phyloP scores from a whole-genome alignment of 345 rosid genomes.

The Streptanthus diversifolius region DNA sequence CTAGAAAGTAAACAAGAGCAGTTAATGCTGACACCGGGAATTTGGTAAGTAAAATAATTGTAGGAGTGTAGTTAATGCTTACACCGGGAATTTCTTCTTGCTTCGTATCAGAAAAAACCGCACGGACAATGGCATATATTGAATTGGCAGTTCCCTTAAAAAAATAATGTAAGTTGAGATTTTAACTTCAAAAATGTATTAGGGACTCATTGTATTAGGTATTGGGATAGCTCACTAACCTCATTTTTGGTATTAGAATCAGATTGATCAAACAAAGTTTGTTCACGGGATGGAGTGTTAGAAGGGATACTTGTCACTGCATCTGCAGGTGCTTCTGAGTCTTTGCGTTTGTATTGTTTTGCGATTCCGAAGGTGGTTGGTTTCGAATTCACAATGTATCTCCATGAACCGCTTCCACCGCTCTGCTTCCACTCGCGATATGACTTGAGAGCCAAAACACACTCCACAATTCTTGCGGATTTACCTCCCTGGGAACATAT shows the following conservation, averaged over 20 bases:
- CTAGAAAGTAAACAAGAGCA: constrained; percentile 37
- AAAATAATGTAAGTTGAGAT: not conserved
- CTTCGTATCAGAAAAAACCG: constrained; percentile 57
- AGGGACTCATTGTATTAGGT: not conserved
- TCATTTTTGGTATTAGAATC: constrained; percentile 45
- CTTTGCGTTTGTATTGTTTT: constrained; percentile 58
- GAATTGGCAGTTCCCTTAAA: constrained; percentile 49
- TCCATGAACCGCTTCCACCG: constrained; percentile 77
- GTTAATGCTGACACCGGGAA: not conserved
- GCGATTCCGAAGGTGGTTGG: constrained; percentile 41
- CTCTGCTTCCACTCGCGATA: constrained; percentile 79
- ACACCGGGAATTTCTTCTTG: constrained; percentile 77
- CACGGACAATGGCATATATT: constrained; percentile 55
- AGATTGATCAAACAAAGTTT: constrained; percentile 20
- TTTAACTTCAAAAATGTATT: not conserved
- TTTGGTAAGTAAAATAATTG: not conserved
- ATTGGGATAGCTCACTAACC: constrained; percentile 51
- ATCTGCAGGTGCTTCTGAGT: constrained; percentile 56
- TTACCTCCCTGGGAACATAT: constrained; percentile 63
- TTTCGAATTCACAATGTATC: constrained; percentile 53
- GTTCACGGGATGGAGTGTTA: constrained; percentile 34
- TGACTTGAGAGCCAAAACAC: constrained; percentile 83
- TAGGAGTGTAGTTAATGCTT: constrained; percentile 21
- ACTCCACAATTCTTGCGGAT: constrained; percentile 68
- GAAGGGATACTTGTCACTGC: constrained; percentile 47